Conservation (phyloP, 345 rosid genomes). For the Lepidium sativum region DNA sequence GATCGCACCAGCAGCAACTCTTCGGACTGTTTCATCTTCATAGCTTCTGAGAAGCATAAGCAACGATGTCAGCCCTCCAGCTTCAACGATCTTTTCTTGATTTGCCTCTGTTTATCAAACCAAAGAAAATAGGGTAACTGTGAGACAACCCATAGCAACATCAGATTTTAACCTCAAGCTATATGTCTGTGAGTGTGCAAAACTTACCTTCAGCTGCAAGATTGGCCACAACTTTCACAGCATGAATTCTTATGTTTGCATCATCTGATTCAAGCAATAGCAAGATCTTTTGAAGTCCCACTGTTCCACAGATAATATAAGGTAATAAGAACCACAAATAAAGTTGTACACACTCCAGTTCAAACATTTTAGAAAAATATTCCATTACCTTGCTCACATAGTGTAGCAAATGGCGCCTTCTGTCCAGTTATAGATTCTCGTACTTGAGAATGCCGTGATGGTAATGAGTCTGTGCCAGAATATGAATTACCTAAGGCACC, state of each 20-base stretch:
- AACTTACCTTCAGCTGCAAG: conserved; percentile 90
- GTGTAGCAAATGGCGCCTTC: conserved; percentile 59
- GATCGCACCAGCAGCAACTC: conserved; percentile 98
- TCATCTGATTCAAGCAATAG: conserved; percentile 90
- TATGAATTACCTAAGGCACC: conserved; percentile 44
- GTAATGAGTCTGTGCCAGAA: conserved; percentile 45
- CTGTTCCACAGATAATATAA: conserved; percentile 32
- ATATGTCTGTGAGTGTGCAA: background rate
- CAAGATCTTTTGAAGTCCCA: conserved; percentile 83
- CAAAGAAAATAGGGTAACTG: background rate
- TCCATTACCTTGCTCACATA: conserved; percentile 86
- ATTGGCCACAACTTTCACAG: conserved; percentile 97
- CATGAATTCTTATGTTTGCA: conserved; percentile 86
- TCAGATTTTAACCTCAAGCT: background rate
- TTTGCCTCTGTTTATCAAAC: conserved; percentile 60
- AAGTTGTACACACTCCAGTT: background rate
- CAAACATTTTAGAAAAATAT: background rate
- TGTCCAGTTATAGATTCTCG: conserved; percentile 54
- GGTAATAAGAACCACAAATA: conserved; percentile 8
- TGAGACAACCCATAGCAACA: background rate
- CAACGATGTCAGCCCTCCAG: conserved; percentile 91
- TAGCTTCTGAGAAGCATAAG: conserved; percentile 80
- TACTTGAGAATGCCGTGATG: conserved; percentile 47
- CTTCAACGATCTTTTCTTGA: conserved; percentile 94
- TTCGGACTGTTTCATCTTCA: conserved; percentile 83